These are phyloP conservation scores for Salix exigua DNA, from an alignment of 345 rosid species.

Conservation along the genomic window DNA sequence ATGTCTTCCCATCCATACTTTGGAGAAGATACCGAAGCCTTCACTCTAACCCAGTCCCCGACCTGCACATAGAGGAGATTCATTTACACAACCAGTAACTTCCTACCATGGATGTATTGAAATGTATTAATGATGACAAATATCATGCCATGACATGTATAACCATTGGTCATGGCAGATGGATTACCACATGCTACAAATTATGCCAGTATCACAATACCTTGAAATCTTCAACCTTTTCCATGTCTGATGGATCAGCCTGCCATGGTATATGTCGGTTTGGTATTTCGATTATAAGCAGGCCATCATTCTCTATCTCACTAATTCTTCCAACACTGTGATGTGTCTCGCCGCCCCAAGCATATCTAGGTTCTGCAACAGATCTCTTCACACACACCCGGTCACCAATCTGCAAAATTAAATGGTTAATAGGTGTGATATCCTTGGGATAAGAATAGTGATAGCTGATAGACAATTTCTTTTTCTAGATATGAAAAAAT, in stretches of 20 bases:
- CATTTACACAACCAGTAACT: too few relatives aligned
- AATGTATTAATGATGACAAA: conserved; percentile 2
- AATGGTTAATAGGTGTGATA: neutral
- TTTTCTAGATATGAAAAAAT: too few relatives aligned
- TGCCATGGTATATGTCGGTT: conserved; percentile 89
- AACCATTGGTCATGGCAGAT: too few relatives aligned
- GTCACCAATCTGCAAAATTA: conserved; percentile 72
- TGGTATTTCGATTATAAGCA: conserved; percentile 87
- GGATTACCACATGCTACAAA: too few relatives aligned
- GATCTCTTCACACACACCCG: conserved; percentile 93
- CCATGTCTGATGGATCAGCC: conserved; percentile 99
- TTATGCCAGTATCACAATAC: conserved; percentile 29
- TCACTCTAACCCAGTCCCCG: conserved; percentile 95
- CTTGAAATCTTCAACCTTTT: conserved; percentile 92
- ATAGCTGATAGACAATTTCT: neutral
- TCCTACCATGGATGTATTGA: too few relatives aligned
- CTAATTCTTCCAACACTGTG: conserved; percentile 93
- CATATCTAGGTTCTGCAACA: conserved; percentile 98
- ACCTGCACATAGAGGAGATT: conserved; percentile 46
- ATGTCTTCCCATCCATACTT: conserved; percentile 96
- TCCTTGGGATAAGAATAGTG: conserved; percentile 7
- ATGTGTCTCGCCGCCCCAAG: conserved; percentile 99
- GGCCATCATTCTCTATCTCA: conserved; percentile 94
- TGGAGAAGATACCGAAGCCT: conserved; percentile 91
- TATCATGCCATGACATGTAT: neutral